Conservation (phyloP, 2,329 filamentous ascomycete genomes). For the Calycina marina region DNA sequence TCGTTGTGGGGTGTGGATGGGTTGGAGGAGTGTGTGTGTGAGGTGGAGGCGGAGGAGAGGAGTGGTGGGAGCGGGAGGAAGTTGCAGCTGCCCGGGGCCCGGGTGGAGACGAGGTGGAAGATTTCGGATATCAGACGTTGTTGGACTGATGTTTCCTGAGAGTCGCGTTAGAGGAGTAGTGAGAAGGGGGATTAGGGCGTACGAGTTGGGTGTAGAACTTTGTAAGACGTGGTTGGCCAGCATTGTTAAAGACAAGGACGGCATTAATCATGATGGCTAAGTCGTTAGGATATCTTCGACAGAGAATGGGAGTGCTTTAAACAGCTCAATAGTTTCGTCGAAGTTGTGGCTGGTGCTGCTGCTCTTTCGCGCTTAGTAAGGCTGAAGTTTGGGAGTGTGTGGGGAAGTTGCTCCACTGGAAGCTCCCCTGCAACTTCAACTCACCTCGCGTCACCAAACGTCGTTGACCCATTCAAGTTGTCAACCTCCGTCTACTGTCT, state of each 20-base stretch:
- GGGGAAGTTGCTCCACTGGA: too few relatives aligned
- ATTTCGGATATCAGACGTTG: slow-evolving; percentile 95
- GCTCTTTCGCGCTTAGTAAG: too few relatives aligned
- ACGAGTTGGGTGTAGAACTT: slow-evolving; percentile 99
- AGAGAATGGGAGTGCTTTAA: too few relatives aligned
- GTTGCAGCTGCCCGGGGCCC: slow-evolving; percentile 86
- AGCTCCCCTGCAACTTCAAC: too few relatives aligned
- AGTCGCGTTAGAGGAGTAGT: slow-evolving; percentile 5
- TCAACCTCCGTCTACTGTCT: too few relatives aligned
- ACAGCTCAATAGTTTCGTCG: too few relatives aligned
- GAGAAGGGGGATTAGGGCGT: slow-evolving; percentile 14
- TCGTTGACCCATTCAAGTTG: too few relatives aligned
- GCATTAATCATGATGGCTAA: slow-evolving; percentile 96
- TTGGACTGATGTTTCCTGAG: slow-evolving; percentile 88
- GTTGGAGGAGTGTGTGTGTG: slow-evolving; percentile 44
- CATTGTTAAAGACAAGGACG: slow-evolving; percentile 96
- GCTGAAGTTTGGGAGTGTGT: too few relatives aligned
- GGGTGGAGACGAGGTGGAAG: slow-evolving; percentile 86
- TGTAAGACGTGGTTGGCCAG: slow-evolving; percentile 87
- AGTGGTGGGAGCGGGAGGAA: slow-evolving; percentile 71
- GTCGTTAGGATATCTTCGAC: too few relatives aligned
- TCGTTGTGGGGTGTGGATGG: slow-evolving; percentile 59
- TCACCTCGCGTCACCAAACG: too few relatives aligned
- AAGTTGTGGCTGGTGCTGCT: too few relatives aligned
- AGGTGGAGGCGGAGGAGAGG: slow-evolving; percentile 50